Evolutionary conservation across 176 grass and related monocot genomes (phyloP), one percentile per base, ranked within the genome.

Genomic region (Tuctoria greenei): DNA sequence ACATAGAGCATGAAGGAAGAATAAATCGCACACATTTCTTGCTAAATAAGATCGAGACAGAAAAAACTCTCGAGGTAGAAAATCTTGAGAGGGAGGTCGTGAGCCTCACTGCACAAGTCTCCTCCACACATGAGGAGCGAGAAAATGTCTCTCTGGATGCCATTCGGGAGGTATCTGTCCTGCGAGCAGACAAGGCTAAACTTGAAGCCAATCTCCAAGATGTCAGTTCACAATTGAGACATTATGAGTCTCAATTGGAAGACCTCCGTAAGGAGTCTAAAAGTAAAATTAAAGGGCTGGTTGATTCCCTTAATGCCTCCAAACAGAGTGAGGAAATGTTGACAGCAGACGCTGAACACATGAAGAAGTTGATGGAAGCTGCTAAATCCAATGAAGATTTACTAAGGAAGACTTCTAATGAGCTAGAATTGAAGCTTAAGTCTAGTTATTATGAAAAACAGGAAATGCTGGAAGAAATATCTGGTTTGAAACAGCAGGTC

Each of bases 241-340:
- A 87, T 44, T 90, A 78, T 6, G 92, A 95, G 61, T 86, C 80
- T 74, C 87, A 95, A 44, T 59, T 99, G 11, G 83, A 90, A 88
- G 87, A 79, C 25, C 87, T 90, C 7, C 89, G 82, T 18, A 88
- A 93, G 74, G 92, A 99, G 75, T 99, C 96, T 41, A 99, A 95
- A 83, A 84, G 47, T 79, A 99, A 94, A 80, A 88, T 92, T 80
- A 93, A 95, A 85, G 96, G 92, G 10, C 84, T 99, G 75, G 87
- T 92, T 77, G 92, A 99, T 90, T 86, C 90, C 61, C 89, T 95
- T 47, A 92, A 95, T 72, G 87, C 92, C 46, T 95, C 92, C 45
- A 95, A 92, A 88, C 96, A 95, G 47, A 99, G 96, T 9, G 96
- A 99, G 79, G 89, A 91, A 92, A 95, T 99, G 96, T 78, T 95